phyloP scores from a whole-genome alignment of 192 early-diverging fungal genomes.

The Coemansia sp. region DNA sequence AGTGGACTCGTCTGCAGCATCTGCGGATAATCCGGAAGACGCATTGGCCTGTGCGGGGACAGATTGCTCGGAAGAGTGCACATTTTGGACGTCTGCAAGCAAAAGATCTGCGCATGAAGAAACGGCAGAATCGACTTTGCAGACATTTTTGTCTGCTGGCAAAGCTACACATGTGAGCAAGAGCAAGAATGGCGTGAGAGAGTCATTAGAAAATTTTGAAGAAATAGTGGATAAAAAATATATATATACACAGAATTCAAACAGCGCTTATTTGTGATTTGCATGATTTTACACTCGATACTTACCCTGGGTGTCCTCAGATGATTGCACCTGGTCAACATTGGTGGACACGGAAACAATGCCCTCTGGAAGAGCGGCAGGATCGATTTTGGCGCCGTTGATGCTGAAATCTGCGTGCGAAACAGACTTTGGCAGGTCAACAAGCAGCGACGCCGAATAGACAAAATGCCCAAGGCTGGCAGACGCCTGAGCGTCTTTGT shows the following conservation, averaged over 20 bases:
- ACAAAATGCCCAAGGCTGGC: neutral
- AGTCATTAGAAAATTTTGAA: too few species aligned
- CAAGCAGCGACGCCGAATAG: conserved; percentile 17
- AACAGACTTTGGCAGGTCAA: conserved; percentile 15
- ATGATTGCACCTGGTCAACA: neutral
- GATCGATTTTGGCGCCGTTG: conserved; percentile 13
- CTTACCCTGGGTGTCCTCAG: neutral
- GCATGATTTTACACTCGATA: neutral
- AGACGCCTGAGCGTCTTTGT: neutral
- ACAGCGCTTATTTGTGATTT: too few species aligned
- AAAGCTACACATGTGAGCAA: conserved; percentile 6
- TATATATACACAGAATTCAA: neutral
- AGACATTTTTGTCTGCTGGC: conserved; percentile 16
- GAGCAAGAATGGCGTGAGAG: neutral
- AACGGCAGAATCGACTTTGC: conserved; percentile 28
- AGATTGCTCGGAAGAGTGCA: neutral
- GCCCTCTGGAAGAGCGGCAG: neutral
- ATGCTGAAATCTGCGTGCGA: conserved; percentile 20
- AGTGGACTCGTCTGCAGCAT: conserved; percentile 1
- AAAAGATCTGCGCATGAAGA: conserved; percentile 44
- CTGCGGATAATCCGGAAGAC: conserved; percentile 1
- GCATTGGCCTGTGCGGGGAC: neutral
- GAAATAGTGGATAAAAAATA: neutral
- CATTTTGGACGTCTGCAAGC: conserved; percentile 37
- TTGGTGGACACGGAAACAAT: conserved; percentile 3